Evolutionary conservation across 2,329 filamentous ascomycete genomes (phyloP), one percentile per base, ranked within the genome.

Genomic region (Fusarium udum): DNA sequence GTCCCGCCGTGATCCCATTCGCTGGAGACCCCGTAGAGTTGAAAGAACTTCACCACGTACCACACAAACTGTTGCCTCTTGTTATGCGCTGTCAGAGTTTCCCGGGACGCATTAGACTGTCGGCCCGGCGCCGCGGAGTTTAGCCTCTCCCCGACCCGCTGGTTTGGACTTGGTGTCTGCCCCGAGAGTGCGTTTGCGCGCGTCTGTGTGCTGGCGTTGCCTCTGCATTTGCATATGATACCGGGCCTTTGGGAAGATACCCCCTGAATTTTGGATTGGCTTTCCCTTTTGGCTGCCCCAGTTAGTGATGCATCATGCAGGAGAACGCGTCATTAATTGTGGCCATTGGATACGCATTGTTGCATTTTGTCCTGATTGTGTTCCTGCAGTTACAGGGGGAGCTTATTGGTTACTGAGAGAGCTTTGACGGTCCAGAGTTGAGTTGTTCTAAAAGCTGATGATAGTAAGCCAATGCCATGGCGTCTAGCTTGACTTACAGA

Each of bases 221-320:
- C 52, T 59, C 70, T 67, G 56, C 69, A 70, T 64, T 67, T 67
- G 53, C 53, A 67, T 67, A 31, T 68, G 46, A 67, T 68, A 70
- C 60, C 66, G 43, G 51, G 60, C 64, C 39, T 53, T 60, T 72
- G 73, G 75, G 58, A 71, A 42, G 40, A 36, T 52, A 36, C 49
- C 61, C 71, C 66, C 66, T 69, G 61, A 40, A 55, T 45, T 32
- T 45, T 40, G 42, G 39, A 42, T 51, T 49, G 52, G 34, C 32
- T 43, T n/a, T 42, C 26, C 39, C 45, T 49, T 28, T 65, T 67
- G 72, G 37, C 49, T 64, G 43, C 53, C 58, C 48, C 48, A 48
- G 56, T 51, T 60, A 36, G 49, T 59, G 63, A 74, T 75, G 68
- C 72, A 74, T 61, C 67, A 78, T 76, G 76, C 73, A 78, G 72